Conservation (phyloP, 345 rosid species). For the Lumnitzera littorea region DNA sequence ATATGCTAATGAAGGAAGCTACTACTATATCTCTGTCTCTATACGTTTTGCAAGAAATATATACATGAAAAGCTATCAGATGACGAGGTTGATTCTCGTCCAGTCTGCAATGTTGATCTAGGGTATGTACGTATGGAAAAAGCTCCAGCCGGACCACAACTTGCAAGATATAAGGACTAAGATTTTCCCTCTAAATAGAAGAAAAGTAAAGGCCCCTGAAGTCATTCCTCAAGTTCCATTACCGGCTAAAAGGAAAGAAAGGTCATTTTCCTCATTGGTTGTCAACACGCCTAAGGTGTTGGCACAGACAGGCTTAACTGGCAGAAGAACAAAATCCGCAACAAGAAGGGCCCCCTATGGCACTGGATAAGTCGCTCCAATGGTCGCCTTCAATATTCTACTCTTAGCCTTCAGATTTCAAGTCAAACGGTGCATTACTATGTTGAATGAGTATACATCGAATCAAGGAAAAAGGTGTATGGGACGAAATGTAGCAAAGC, state of each 20-base stretch:
- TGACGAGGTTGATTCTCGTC: slow-evolving; percentile 59
- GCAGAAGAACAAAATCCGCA: slow-evolving; percentile 45
- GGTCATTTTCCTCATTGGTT: slow-evolving; percentile 61
- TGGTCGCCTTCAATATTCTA: no score
- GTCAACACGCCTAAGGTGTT: slow-evolving; percentile 55
- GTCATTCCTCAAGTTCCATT: slow-evolving; percentile 32
- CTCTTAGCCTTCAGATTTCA: no score
- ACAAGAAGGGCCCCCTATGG: slow-evolving; percentile 32
- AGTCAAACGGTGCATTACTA: no score
- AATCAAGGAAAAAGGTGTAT: no score
- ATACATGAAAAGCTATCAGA: slow-evolving; percentile 59
- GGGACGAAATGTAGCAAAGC: no score
- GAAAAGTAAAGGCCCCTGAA: slow-evolving; percentile 47
- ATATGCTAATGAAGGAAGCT: slow-evolving; percentile 52
- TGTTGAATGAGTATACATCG: no score
- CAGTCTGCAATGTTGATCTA: slow-evolving; percentile 61
- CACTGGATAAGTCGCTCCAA: no score
- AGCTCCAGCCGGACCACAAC: slow-evolving; percentile 69
- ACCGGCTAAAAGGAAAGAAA: slow-evolving; percentile 65
- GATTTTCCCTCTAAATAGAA: slow-evolving; percentile 56
- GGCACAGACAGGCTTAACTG: slow-evolving; percentile 42
- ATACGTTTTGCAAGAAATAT: slow-evolving; percentile 79
- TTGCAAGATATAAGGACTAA: slow-evolving; percentile 64
- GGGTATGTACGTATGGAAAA: slow-evolving; percentile 60
- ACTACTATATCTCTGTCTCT: slow-evolving; percentile 75